phyloP scores from a whole-genome alignment of 805 yeast genomes.

The Osmozyma mogii region DNA sequence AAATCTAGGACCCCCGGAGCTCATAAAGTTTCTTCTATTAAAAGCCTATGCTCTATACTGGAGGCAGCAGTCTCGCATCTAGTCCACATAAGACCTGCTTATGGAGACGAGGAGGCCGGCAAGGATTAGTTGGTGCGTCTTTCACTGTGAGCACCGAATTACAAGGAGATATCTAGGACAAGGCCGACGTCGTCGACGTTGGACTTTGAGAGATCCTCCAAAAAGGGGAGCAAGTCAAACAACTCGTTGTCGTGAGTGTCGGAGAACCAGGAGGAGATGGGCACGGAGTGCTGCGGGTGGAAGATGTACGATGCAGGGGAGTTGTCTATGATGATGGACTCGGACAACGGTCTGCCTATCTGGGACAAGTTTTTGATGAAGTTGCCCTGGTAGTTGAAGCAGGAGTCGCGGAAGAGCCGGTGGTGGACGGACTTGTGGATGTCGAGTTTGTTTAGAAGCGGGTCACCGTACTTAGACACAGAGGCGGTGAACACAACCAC shows the following conservation, averaged over 20 bases:
- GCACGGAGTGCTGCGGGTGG: constrained; percentile 97
- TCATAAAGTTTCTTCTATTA: too few species aligned
- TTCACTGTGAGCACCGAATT: too few species aligned
- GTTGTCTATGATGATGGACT: constrained; percentile 86
- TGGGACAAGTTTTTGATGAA: constrained; percentile 90
- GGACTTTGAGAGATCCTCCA: constrained; percentile 70
- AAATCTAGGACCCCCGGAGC: too few species aligned
- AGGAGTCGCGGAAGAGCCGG: constrained; percentile 87
- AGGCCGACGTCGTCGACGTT: constrained; percentile 78
- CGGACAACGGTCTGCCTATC: constrained; percentile 84
- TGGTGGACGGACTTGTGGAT: constrained; percentile 72
- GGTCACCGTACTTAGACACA: constrained; percentile 93
- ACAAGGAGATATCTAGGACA: constrained; percentile 70
- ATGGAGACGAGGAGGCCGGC: too few species aligned
- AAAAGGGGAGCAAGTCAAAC: constrained; percentile 80
- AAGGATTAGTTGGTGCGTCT: too few species aligned
- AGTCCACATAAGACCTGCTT: too few species aligned
- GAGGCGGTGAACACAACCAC: constrained; percentile 97
- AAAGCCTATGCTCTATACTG: too few species aligned
- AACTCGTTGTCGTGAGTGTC: constrained; percentile 96
- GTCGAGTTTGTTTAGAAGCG: constrained; percentile 83
- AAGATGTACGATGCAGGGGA: constrained; percentile 97
- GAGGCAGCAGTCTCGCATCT: too few species aligned
- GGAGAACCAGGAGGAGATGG: constrained; percentile 96
- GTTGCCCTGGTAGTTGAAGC: constrained; percentile 89